These are phyloP conservation scores for Saccharum hybrid DNA, from an alignment of 202 grass and related monocot genomes.

Conservation along the genomic window DNA sequence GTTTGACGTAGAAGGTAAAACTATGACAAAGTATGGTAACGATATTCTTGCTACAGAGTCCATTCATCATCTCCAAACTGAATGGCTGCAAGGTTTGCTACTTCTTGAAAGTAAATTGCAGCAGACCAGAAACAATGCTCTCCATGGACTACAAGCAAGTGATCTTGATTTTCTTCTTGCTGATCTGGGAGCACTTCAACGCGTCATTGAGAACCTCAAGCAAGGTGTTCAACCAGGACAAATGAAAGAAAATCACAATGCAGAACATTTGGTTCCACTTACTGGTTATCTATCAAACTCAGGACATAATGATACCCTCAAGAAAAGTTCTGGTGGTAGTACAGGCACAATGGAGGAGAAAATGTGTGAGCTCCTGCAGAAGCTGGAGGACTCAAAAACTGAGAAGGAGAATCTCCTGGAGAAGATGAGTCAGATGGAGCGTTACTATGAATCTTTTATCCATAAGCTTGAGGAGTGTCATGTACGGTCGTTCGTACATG, in stretches of 20 bases:
- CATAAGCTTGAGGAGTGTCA: slow-evolving; percentile 66
- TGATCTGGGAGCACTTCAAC: slow-evolving; percentile 78
- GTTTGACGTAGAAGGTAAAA: slow-evolving; percentile 46
- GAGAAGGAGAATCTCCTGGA: slow-evolving; percentile 89
- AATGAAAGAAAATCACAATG: slow-evolving; percentile 47
- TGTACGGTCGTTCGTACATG: too few relatives aligned
- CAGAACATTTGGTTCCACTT: slow-evolving; percentile 54
- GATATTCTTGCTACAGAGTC: slow-evolving; percentile 46
- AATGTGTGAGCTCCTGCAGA: slow-evolving; percentile 89
- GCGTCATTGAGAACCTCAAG: slow-evolving; percentile 80
- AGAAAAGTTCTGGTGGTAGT: slow-evolving; percentile 51
- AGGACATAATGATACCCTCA: slow-evolving; percentile 47
- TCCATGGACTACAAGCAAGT: slow-evolving; percentile 66
- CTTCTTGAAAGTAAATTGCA: slow-evolving; percentile 86
- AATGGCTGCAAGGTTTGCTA: slow-evolving; percentile 74
- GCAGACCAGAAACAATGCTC: slow-evolving; percentile 87
- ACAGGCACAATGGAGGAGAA: slow-evolving; percentile 78
- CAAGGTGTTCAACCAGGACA: slow-evolving; percentile 51
- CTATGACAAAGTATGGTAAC: slow-evolving; percentile 42
- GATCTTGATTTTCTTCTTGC: slow-evolving; percentile 84
- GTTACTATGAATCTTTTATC: slow-evolving; percentile 93
- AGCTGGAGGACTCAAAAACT: slow-evolving; percentile 92
- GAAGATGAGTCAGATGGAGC: slow-evolving; percentile 94
- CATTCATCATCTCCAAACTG: slow-evolving; percentile 48
- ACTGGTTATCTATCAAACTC: slow-evolving; percentile 35